Conservation (phyloP, 441 rosid species). For the Pelargonium cotyledonis region DNA sequence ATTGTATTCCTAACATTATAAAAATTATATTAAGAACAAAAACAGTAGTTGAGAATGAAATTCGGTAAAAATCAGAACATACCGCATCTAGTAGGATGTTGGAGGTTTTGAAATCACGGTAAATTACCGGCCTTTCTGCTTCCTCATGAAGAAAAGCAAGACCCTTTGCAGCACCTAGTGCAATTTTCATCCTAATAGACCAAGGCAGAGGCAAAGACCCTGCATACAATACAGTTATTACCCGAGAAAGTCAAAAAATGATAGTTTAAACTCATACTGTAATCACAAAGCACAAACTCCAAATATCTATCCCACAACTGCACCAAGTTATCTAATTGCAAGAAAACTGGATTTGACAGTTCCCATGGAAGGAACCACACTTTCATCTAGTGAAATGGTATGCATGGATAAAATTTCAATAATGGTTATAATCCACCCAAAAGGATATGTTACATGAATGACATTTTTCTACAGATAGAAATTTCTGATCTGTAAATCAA, state of each 20-base stretch:
- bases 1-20: constrained; percentile 45
- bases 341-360: too few relatives aligned
- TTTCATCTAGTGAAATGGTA: too few relatives aligned
- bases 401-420: too few relatives aligned
- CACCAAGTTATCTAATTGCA: too few relatives aligned
- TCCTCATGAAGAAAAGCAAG: constrained; percentile 66
- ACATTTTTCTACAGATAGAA: not conserved
- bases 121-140: constrained; percentile 63
- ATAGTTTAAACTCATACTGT: too few relatives aligned
- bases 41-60: not conserved
- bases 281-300: constrained; percentile 9
- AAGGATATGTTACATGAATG: too few relatives aligned
- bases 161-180: constrained; percentile 38
- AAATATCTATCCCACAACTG: too few relatives aligned
- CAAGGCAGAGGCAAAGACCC: constrained; percentile 73
- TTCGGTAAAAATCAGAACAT: not conserved
- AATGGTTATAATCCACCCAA: too few relatives aligned
- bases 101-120: constrained; percentile 66
- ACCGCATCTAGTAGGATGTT: constrained; percentile 60
- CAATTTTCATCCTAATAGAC: constrained; percentile 12
- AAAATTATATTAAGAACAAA: not conserved
- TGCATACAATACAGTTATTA: constrained; percentile 28
- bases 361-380: too few relatives aligned
- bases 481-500: too few relatives aligned
- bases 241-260: constrained; percentile 24